Conservation (phyloP, 805 yeast genomes). For the Starmera quercuum region DNA sequence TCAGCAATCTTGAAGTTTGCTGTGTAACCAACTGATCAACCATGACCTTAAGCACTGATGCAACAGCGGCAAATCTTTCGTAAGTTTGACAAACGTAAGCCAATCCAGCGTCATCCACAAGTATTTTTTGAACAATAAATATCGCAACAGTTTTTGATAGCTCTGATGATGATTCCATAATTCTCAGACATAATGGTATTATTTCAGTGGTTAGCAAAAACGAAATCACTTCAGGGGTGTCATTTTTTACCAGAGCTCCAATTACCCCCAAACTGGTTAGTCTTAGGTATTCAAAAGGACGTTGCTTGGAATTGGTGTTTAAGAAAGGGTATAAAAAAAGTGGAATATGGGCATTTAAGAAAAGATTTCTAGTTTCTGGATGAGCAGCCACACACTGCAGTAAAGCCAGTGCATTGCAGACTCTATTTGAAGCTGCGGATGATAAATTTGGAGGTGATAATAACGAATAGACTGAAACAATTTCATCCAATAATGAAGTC, state of each 20-base stretch:
- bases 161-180: slow-evolving; percentile 94
- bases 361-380: slow-evolving; percentile 77
- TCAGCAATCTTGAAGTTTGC: slow-evolving; percentile 77
- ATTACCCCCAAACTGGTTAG: slow-evolving; percentile 92
- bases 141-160: slow-evolving; percentile 94
- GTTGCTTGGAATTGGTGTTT: slow-evolving; percentile 83
- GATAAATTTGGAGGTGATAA: slow-evolving; percentile 81
- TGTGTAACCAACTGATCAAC: slow-evolving; percentile 73
- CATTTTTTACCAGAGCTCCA: slow-evolving; percentile 94
- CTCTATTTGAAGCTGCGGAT: slow-evolving; percentile 84
- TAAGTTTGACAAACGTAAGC: slow-evolving; percentile 90
- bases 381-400: slow-evolving; percentile 97
- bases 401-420: slow-evolving; percentile 90
- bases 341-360: slow-evolving; percentile 86
- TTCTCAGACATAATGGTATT: slow-evolving; percentile 87
- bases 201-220: slow-evolving; percentile 92
- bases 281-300: slow-evolving; percentile 90
- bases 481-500: slow-evolving; percentile 86
- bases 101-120: slow-evolving; percentile 86
- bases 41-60: slow-evolving; percentile 80
- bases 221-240: slow-evolving; percentile 89
- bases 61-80: slow-evolving; percentile 91
- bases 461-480: slow-evolving; percentile 82
- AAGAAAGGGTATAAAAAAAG: slow-evolving; percentile 88
- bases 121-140: slow-evolving; percentile 87